Evolutionary conservation across 2,329 filamentous ascomycete genomes (phyloP), one percentile per base, ranked within the genome.

Genomic region (Alternaria gaisen): DNA sequence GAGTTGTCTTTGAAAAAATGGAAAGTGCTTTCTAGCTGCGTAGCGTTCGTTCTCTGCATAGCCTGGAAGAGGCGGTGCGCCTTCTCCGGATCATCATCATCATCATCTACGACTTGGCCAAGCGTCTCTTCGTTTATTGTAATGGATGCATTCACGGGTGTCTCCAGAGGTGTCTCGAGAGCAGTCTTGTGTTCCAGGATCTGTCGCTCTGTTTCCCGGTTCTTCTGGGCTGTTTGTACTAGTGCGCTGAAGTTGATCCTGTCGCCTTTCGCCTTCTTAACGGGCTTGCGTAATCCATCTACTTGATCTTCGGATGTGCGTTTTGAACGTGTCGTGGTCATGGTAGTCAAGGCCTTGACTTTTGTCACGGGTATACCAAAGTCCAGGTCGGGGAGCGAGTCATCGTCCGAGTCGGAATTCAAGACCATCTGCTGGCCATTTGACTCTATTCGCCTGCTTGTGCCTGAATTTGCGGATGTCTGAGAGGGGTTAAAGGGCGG

Each of bases 21-120:
- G 80, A 86, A 91, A 5, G 77, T 76, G 53, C 82, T 81, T n/a
- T 85, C 81, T 16, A 79, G 73, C 20, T 85, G 79, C 41, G 86
- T 80, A 28, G 86, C 86, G 70, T 89, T 87, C 2, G 87, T 90
- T 67, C 88, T 82, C 62, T 83, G 80, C 66, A 91, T 83, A 38
- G 88, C 88, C 62, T 83, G 79, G 60, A 84, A 79, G 30, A 90
- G 77, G 64, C 85, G 85, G 58, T 81, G 77, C 6, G 82, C 74
- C 30, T 76, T 80, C 9, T 96, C 83, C 83, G 97, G 64, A 90
- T 92, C 30, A 86, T 97, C 28, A 86, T 97, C 28, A 86, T 97
- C 69, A 88, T 94, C 70, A 89, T 92, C 48, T 5, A 77, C 63
- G 11, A 67, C 65, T 54, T 67, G 65, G 5, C 67, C 69, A 16